A percentile compares a stretch with the other conserved stretches of the same genome.
Conservation (phyloP, 345 rosid genomes). For the Camelina sativa region DNA sequence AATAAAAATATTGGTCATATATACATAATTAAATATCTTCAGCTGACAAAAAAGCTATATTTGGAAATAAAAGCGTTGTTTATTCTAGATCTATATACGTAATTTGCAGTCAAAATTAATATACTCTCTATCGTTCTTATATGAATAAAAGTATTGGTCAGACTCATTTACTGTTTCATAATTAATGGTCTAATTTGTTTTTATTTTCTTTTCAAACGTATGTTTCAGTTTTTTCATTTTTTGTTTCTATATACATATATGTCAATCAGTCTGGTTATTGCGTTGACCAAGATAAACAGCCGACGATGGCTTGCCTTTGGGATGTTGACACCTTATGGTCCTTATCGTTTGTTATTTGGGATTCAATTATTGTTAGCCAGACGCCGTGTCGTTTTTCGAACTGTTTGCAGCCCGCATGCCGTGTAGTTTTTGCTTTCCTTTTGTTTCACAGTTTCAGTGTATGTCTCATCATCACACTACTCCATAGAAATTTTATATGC, state of each 20-base stretch:
- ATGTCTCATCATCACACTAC: neutral
- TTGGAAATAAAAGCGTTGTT: neutral
- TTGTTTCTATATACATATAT: too few relatives aligned
- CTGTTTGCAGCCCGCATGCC: neutral
- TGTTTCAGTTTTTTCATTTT: neutral
- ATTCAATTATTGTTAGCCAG: slow-evolving; percentile 8
- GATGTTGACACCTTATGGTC: slow-evolving; percentile 2
- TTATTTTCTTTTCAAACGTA: neutral
- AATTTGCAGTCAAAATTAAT: neutral
- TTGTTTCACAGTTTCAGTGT: neutral
- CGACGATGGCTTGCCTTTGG: neutral
- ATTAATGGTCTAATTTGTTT: neutral
- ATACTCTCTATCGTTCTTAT: neutral
- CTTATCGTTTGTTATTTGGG: slow-evolving; percentile 3
- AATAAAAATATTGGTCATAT: neutral
- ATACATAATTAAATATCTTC: neutral
- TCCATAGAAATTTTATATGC: neutral
- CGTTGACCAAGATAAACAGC: neutral
- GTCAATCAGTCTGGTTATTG: neutral
- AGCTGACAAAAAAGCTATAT: neutral
- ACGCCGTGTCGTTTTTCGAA: slow-evolving; percentile 8
- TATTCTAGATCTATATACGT: neutral
- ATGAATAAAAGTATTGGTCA: neutral
- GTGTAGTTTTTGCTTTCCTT: slow-evolving; percentile 17
- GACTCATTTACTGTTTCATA: neutral